Percentiles rank a stretch among this genome's conserved stretches.
These are phyloP conservation scores for Schizothecium vesticola DNA, from an alignment of 495 filamentous ascomycete genomes.

Conservation along the genomic window DNA sequence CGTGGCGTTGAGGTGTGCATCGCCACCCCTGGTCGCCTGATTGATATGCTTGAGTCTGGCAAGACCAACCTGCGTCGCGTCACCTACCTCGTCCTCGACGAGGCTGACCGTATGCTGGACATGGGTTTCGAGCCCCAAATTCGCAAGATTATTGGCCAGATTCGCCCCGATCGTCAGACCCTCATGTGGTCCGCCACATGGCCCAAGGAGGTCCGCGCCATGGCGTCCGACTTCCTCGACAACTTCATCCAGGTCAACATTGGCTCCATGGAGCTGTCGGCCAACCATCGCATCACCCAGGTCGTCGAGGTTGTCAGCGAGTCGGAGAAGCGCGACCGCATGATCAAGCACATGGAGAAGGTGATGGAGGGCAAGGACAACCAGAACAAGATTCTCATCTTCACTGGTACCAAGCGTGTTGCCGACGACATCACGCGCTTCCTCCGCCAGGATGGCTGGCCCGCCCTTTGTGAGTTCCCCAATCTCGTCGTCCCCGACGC, in stretches of 20 bases:
- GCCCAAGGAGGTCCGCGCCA: conserved; percentile 96
- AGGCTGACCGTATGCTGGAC: conserved; percentile 86
- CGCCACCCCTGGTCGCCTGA: conserved; percentile 93
- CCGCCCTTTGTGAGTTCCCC: conserved; percentile 77
- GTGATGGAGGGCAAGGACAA: conserved; percentile 86
- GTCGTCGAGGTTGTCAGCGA: conserved; percentile 93
- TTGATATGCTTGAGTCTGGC: conserved; percentile 96
- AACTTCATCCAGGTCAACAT: conserved; percentile 99
- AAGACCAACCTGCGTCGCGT: conserved; percentile 98
- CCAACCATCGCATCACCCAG: conserved; percentile 97
- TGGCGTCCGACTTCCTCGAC: conserved; percentile 90
- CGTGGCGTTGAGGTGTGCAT: conserved; percentile 87
- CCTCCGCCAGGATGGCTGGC: conserved; percentile 98
- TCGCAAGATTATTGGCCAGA: conserved; percentile 94
- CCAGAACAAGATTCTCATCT: conserved; percentile 83
- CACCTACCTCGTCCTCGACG: conserved; percentile 86
- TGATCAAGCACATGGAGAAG: conserved; percentile 96
- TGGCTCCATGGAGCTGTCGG: conserved; percentile 91
- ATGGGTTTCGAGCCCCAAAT: conserved; percentile 90
- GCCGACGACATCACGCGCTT: conserved; percentile 98
- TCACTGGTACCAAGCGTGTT: conserved; percentile 97
- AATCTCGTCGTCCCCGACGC: not conserved
- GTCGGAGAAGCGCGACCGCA: conserved; percentile 94
- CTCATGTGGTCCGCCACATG: conserved; percentile 99
- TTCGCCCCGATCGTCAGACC: conserved; percentile 96